Evolutionary conservation across 73 alveolate genomes (phyloP).

Genomic region (Effrenium voratum): DNA sequence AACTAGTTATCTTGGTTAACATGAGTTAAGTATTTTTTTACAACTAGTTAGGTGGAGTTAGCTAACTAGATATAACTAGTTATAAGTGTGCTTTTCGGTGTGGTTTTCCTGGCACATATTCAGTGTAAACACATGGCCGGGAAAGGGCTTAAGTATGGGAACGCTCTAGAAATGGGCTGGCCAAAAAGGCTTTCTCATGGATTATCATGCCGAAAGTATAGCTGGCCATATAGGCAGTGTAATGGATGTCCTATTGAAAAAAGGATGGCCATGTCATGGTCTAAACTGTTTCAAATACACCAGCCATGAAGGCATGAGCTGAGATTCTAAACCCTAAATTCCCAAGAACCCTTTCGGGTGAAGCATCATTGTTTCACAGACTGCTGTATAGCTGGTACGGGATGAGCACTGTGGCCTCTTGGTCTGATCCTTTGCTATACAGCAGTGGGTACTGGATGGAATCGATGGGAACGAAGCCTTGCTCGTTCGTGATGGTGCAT

Average conservation of each 20-base stretch:
- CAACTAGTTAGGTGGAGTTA: neutral
- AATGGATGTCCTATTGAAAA: neutral
- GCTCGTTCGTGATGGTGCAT: neutral
- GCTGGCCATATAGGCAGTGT: neutral
- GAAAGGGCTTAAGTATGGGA: neutral
- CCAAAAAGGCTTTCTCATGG: neutral
- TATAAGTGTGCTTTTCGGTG: no score
- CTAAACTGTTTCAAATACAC: neutral
- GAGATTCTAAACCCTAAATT: neutral
- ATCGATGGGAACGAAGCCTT: neutral
- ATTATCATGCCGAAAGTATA: neutral
- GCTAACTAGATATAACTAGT: neutral
- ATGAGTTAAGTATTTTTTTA: no score
- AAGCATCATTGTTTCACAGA: neutral
- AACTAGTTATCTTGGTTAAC: no score
- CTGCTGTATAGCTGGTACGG: conserved; percentile 2
- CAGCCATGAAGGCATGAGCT: neutral
- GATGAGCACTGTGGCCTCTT: conserved; percentile 12
- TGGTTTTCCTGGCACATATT: neutral
- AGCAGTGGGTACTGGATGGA: neutral
- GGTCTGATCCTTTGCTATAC: neutral
- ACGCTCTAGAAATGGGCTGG: neutral
- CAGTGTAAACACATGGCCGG: neutral
- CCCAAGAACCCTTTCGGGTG: neutral
- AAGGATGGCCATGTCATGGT: no score